Evolutionary conservation across 768 basidiomycete genomes (phyloP), one percentile per base, ranked within the genome.

Genomic region (Termitomyces titanicus): DNA sequence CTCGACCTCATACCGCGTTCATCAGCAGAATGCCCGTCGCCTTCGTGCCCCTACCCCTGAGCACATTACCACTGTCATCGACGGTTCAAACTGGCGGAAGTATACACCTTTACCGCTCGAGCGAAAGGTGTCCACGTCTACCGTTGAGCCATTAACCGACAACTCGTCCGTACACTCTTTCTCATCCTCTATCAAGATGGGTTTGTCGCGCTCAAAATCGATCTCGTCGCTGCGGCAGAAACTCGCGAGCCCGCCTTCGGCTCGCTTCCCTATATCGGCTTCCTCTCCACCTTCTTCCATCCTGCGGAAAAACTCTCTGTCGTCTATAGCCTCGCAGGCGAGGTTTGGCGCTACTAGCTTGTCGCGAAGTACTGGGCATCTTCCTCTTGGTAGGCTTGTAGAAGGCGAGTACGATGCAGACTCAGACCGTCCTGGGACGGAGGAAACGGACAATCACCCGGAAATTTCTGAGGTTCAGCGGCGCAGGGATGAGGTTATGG

Each of bases 401-500:
- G 64, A 68, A 17, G 56, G 54, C 17, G 51, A 64, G 39, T 20
- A 60, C 51, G 39, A 46, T 42, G 24, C 58, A 65, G 64, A 61
- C 63, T 61, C 43, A 65, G 68, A 53, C 57, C 59, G 38, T 66
- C 68, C 63, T 40, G 56, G 29, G 54, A 34, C 18, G 45, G 35
- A 55, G 40, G 66, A 63, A 31, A 63, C 57, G 29, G 63, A 55
- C 37, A 62, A 59, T 40, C 37, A 84, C 55, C 64, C 70, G 0
- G 84, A 88, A 68, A 71, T 89, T 58, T 62, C 64, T 2, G 87
- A 90, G 55, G 81, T 92, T 50, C 80, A 85, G 49, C 73, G 77
- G 53, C 79, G 88, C 38, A 77, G 82, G 39, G 78, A 77, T 25
- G 88, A 89, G 58, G 82, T 92, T 47, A 79, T 80, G 25, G 77